phyloP scores from a whole-genome alignment of 2,329 filamentous ascomycete genomes.

The Dendrostoma leiphaemia region DNA sequence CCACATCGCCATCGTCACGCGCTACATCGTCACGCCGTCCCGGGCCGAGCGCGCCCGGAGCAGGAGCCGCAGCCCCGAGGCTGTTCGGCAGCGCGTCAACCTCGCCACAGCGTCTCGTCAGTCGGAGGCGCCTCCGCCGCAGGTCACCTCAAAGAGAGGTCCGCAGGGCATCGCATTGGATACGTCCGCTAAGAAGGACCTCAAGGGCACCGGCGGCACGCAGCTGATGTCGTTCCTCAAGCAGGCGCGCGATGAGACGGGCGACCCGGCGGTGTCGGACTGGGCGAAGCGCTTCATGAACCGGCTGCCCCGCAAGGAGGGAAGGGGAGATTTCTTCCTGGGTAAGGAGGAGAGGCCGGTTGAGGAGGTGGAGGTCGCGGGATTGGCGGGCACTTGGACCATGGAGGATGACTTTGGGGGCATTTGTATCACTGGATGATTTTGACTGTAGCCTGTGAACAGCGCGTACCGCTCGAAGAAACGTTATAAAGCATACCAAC shows the following conservation, averaged over 20 bases:
- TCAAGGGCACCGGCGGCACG: constrained; percentile 90
- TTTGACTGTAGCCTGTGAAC: background rate
- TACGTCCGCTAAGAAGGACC: constrained; percentile 27
- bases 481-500: too few relatives aligned
- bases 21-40: constrained; percentile 91
- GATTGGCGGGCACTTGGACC: constrained; percentile 83
- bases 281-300: constrained; percentile 61
- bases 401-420: constrained; percentile 76
- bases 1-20: constrained; percentile 93
- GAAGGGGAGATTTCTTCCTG: constrained; percentile 56
- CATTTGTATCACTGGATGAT: constrained; percentile 50
- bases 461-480: background rate
- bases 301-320: constrained; percentile 46
- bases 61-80: constrained; percentile 57
- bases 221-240: constrained; percentile 94
- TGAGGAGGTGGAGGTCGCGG: constrained; percentile 53
- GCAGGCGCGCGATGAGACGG: constrained; percentile 93
- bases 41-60: constrained; percentile 67
- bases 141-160: constrained; percentile 12
- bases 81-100: constrained; percentile 52
- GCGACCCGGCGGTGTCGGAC: constrained; percentile 76
- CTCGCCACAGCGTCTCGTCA: constrained; percentile 58
- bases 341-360: constrained; percentile 49
- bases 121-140: constrained; percentile 24
- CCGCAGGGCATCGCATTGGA: constrained; percentile 28